Evolutionary conservation across 768 basidiomycete species (phyloP).

Genomic region (Tephrocybe sp.): DNA sequence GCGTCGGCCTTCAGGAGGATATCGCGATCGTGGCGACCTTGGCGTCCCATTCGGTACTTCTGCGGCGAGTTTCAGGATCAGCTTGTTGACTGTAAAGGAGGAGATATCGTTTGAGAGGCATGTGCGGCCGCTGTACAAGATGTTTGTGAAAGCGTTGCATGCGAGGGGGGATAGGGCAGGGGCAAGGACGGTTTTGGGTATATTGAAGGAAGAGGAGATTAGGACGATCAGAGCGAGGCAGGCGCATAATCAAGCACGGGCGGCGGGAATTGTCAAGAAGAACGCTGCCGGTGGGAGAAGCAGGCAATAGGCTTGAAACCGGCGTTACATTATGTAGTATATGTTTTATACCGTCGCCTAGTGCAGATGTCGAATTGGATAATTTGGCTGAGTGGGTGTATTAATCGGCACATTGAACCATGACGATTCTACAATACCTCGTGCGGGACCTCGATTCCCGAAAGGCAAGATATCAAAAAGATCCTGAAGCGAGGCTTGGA

Average conservation of each 20-base stretch:
- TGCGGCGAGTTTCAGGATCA: conserved; percentile 18
- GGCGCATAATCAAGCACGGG: conserved; percentile 27
- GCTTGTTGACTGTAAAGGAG: conserved; percentile 36
- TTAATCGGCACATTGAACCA: too few relatives aligned
- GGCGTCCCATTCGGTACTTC: conserved; percentile 47
- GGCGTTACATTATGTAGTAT: too few relatives aligned
- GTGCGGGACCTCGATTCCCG: too few relatives aligned
- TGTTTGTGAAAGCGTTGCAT: conserved; percentile 68
- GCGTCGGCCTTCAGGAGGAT: conserved; percentile 6
- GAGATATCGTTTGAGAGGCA: conserved; percentile 56
- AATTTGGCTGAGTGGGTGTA: too few relatives aligned
- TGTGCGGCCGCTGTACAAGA: conserved; percentile 66
- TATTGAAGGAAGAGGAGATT: conserved; percentile 46
- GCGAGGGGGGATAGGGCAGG: conserved; percentile 50
- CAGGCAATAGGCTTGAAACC: too few relatives aligned
- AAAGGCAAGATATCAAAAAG: too few relatives aligned
- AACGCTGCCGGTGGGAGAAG: too few relatives aligned
- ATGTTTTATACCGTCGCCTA: too few relatives aligned
- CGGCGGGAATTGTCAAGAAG: conserved; percentile 32
- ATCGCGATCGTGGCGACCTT: conserved; percentile 7
- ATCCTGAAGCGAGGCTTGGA: too few relatives aligned
- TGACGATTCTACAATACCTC: too few relatives aligned
- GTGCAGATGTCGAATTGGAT: too few relatives aligned
- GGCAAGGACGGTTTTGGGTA: conserved; percentile 51
- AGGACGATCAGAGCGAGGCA: conserved; percentile 28